phyloP scores from a whole-genome alignment of 2,329 filamentous ascomycete genomes.

The Nothophoma quercina region DNA sequence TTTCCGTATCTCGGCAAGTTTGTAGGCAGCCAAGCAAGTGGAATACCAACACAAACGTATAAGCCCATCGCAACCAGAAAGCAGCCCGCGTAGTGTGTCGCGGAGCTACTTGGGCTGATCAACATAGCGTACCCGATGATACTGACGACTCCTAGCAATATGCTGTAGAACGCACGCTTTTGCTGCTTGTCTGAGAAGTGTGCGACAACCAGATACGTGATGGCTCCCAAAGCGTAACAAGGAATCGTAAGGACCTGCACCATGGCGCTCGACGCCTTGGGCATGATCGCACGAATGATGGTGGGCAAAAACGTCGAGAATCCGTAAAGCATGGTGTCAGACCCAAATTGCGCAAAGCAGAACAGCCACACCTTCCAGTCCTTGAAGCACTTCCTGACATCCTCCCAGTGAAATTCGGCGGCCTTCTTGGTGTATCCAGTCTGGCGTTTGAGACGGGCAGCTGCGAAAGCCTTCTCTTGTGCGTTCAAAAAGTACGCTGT shows the following conservation, averaged over 20 bases:
- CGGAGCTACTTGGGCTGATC: conserved; percentile 65
- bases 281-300: conserved; percentile 74
- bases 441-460: conserved; percentile 58
- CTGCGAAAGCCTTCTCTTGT: conserved; percentile 67
- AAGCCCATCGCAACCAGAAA: conserved; percentile 78
- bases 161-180: conserved; percentile 69
- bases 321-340: conserved; percentile 79
- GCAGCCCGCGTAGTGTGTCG: conserved; percentile 77
- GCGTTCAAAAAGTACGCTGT: conserved; percentile 67
- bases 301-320: conserved; percentile 81
- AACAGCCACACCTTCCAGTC: conserved; percentile 82
- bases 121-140: conserved; percentile 74
- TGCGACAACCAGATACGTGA: conserved; percentile 71
- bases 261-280: conserved; percentile 66
- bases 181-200: conserved; percentile 73
- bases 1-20: conserved; percentile 80
- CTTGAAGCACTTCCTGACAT: conserved; percentile 71
- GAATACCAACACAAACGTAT: conserved; percentile 67
- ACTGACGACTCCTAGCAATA: conserved; percentile 68
- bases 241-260: conserved; percentile 81
- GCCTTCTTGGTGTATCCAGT: conserved; percentile 57
- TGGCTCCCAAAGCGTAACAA: conserved; percentile 76
- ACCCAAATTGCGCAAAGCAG: conserved; percentile 73
- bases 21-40: conserved; percentile 67
- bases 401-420: conserved; percentile 64